Conservation (phyloP, 2,329 filamentous ascomycete genomes). For the Penicillium sp. region DNA sequence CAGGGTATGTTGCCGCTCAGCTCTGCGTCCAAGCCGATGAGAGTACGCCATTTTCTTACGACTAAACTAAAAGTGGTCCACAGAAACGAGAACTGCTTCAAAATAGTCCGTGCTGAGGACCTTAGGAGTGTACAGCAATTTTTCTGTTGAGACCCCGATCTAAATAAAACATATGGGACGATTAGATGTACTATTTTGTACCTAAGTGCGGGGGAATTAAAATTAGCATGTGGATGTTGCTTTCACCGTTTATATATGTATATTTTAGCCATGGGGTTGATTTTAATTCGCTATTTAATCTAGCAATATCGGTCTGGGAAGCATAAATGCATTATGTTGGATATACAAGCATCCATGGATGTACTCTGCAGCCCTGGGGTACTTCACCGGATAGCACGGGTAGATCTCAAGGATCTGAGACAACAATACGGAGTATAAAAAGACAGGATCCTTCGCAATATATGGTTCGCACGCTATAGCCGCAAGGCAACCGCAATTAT, state of each 20-base stretch:
- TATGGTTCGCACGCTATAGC: conserved; percentile 5
- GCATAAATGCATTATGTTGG: not conserved
- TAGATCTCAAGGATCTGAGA: not conserved
- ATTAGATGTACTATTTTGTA: not conserved
- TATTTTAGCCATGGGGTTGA: not conserved
- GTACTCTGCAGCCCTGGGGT: not conserved
- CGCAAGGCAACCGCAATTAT: conserved; percentile 1
- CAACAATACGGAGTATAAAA: not conserved
- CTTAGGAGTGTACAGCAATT: not conserved
- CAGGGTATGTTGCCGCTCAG: not conserved
- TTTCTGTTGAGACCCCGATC: not conserved
- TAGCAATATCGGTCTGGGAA: not conserved
- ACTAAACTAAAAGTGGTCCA: not conserved
- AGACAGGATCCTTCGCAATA: not conserved
- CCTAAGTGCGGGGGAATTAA: not conserved
- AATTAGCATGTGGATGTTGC: not conserved
- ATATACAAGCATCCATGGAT: not conserved
- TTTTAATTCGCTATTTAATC: not conserved
- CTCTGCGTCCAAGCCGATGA: not conserved
- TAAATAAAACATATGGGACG: not conserved
- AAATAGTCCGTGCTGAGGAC: not conserved
- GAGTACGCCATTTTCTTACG: not conserved
- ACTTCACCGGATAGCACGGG: not conserved
- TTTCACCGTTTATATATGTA: not conserved
- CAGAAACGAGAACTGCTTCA: not conserved